phyloP scores from a whole-genome alignment of 139 green algal genomes.

The Picocystis salinarum region DNA sequence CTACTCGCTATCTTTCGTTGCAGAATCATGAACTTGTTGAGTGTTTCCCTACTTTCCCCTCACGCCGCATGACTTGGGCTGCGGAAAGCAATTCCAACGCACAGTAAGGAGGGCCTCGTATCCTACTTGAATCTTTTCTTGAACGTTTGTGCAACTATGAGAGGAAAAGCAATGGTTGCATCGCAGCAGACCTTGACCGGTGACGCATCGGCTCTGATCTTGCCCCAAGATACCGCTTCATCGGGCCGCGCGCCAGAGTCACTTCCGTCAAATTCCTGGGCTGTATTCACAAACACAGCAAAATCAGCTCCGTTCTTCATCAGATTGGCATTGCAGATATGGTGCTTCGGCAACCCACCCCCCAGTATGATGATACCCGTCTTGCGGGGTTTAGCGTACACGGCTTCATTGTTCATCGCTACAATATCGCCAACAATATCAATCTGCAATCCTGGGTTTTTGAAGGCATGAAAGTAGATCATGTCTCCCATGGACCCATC shows the following conservation, averaged over 20 bases:
- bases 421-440: constrained; percentile 47
- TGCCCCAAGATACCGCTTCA: constrained; percentile 93
- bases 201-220: constrained; percentile 71
- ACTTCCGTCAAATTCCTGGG: constrained; percentile 90
- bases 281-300: constrained; percentile 40
- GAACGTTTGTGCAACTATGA: constrained; percentile 92
- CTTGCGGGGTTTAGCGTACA: constrained; percentile 53
- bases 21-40: too few relatives aligned
- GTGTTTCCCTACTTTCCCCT: too few relatives aligned
- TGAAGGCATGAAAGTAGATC: constrained; percentile 95
- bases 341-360: constrained; percentile 89
- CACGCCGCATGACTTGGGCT: too few relatives aligned
- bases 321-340: constrained; percentile 97
- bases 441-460: constrained; percentile 49
- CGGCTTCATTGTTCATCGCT: constrained; percentile 77
- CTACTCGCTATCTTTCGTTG: too few relatives aligned
- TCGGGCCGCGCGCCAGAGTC: constrained; percentile 77
- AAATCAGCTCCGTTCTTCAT: constrained; percentile 97
- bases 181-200: constrained; percentile 55
- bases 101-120: too few relatives aligned
- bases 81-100: too few relatives aligned
- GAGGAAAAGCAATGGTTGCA: constrained; percentile 81
- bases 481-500: constrained; percentile 80
- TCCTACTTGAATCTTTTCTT: constrained; percentile 18
- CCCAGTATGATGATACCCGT: constrained; percentile 85